Conservation (phyloP, 2,329 filamentous ascomycete species). For the Fusarium verrucosum region DNA sequence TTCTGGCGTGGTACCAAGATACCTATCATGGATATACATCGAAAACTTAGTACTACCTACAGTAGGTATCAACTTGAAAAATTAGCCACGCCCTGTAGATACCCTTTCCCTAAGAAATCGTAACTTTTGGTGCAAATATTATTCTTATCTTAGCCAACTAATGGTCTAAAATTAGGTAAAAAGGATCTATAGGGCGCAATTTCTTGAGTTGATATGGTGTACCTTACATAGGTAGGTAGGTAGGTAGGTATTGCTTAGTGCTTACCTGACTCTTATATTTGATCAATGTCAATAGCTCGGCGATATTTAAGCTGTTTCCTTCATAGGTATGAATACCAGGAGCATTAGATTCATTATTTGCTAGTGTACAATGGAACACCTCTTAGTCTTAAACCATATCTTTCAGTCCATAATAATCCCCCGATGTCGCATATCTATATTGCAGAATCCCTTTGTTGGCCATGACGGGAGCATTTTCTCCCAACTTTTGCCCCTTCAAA, state of each 20-base stretch:
- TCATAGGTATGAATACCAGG: slow-evolving; percentile 16
- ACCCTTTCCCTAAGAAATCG: too few relatives aligned
- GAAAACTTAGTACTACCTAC: neutral
- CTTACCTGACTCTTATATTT: neutral
- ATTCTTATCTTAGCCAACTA: too few relatives aligned
- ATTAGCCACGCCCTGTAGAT: too few relatives aligned
- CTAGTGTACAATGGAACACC: slow-evolving; percentile 38
- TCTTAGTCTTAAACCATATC: neutral
- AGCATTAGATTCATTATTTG: slow-evolving; percentile 40
- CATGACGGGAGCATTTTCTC: slow-evolving; percentile 16
- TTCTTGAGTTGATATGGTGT: too few relatives aligned
- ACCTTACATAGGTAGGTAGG: too few relatives aligned
- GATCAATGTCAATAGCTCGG: neutral
- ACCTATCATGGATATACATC: neutral
- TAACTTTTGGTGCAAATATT: too few relatives aligned
- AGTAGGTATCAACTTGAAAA: too few relatives aligned
- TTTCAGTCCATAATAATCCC: neutral
- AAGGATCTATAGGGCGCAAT: too few relatives aligned
- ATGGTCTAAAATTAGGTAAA: too few relatives aligned
- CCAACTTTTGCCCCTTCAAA: slow-evolving; percentile 26
- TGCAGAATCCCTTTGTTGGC: slow-evolving; percentile 3
- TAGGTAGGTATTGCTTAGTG: neutral
- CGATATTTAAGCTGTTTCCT: neutral
- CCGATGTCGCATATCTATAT: slow-evolving; percentile 17
- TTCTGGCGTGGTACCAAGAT: neutral